phyloP scores from a whole-genome alignment of 352 stramenopile genomes.

The Halophytophthora polymorphica region DNA sequence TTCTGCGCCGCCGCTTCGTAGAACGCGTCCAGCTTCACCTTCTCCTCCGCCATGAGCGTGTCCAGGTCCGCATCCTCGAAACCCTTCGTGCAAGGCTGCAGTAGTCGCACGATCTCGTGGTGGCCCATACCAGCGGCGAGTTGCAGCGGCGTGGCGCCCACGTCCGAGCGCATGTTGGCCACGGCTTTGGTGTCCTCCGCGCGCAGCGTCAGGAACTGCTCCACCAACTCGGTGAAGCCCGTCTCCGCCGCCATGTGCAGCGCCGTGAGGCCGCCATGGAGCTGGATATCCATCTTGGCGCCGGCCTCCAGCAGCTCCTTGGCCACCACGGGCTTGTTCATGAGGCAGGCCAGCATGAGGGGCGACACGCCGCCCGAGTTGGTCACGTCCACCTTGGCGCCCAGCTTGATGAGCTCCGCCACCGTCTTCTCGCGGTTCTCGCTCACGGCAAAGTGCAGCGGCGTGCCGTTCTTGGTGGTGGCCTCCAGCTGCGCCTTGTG shows the following conservation, averaged over 20 bases:
- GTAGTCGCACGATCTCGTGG: slow-evolving; percentile 52
- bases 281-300: slow-evolving; percentile 47
- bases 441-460: slow-evolving; percentile 79
- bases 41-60: slow-evolving; percentile 57
- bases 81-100: slow-evolving; percentile 59
- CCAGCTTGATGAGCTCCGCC: slow-evolving; percentile 51
- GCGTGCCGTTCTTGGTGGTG: slow-evolving; percentile 64
- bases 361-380: slow-evolving; percentile 75
- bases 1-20: slow-evolving; percentile 45
- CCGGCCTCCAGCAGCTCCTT: slow-evolving; percentile 49
- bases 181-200: slow-evolving; percentile 40
- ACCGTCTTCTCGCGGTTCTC: slow-evolving; percentile 78
- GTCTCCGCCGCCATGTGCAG: slow-evolving; percentile 79
- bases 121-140: slow-evolving; percentile 74
- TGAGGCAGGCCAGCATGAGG: slow-evolving; percentile 69
- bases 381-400: slow-evolving; percentile 60
- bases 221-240: slow-evolving; percentile 56
- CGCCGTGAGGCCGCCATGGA: slow-evolving; percentile 62
- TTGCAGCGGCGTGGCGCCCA: slow-evolving; percentile 63
- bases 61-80: slow-evolving; percentile 57
- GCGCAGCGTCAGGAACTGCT: slow-evolving; percentile 50
- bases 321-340: slow-evolving; percentile 68
- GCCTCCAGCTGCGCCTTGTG: slow-evolving; percentile 55
- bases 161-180: slow-evolving; percentile 59
- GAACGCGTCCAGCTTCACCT: slow-evolving; percentile 57